phyloP scores from a whole-genome alignment of 768 basidiomycete species.

The Lentinus brumalis region DNA sequence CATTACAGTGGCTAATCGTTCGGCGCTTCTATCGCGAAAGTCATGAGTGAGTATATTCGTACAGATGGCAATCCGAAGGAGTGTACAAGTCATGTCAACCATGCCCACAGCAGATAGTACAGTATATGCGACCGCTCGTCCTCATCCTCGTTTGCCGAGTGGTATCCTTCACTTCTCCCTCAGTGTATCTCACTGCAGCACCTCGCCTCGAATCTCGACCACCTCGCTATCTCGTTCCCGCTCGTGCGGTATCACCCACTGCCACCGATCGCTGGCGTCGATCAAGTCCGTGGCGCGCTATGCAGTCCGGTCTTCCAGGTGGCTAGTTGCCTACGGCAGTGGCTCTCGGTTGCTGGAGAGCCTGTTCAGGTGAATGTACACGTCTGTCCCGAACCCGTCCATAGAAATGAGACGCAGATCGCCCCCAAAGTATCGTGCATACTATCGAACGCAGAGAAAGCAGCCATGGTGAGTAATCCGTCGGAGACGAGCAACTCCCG shows the following conservation, averaged over 20 bases:
- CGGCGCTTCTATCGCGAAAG: no score
- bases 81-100: not conserved
- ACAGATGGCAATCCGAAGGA: not conserved
- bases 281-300: no score
- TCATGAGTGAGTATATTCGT: conserved; percentile 3
- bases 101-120: no score
- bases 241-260: not conserved
- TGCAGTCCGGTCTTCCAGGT: not conserved
- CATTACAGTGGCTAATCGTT: no score
- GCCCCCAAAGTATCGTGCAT: conserved; percentile 94
- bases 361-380: conserved; percentile 89
- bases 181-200: no score
- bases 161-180: no score
- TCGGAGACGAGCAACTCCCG: not conserved
- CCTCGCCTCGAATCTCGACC: no score
- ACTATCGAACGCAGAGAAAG: conserved; percentile 44
- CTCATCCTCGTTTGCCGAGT: no score
- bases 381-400: conserved; percentile 97
- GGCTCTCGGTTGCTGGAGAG: conserved; percentile 84
- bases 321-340: conserved; percentile 44
- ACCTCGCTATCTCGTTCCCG: no score
- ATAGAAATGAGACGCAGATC: conserved; percentile 94
- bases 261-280: not conserved
- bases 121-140: not conserved
- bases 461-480: conserved; percentile 1